Evolutionary conservation across 805 yeast genomes (phyloP).

Genomic region (Brettanomyces sp.): DNA sequence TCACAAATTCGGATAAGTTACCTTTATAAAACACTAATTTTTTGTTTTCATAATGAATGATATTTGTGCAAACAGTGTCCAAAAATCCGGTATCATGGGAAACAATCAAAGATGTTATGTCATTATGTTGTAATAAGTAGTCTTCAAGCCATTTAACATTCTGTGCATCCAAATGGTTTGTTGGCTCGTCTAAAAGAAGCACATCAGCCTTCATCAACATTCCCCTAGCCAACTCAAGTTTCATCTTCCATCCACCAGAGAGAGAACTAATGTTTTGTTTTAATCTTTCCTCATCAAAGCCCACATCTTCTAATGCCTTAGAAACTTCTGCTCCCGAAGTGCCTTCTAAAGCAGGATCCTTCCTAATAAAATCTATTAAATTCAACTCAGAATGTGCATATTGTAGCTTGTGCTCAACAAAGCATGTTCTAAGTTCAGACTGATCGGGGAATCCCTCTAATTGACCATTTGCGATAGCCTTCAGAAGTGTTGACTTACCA

Average conservation of each 20-base stretch:
- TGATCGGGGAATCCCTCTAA: conserved; percentile 95
- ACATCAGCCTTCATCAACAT: conserved; percentile 97
- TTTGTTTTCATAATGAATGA: conserved; percentile 92
- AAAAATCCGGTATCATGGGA: conserved; percentile 97
- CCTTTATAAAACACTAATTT: conserved; percentile 94
- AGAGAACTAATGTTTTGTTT: conserved; percentile 86
- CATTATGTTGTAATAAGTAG: conserved; percentile 70
- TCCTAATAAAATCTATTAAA: conserved; percentile 76
- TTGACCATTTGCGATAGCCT: conserved; percentile 94
- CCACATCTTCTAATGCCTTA: conserved; percentile 71
- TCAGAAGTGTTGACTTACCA: conserved; percentile 95
- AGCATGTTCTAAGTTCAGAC: conserved; percentile 80
- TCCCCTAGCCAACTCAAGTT: conserved; percentile 95
- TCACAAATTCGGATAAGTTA: conserved; percentile 85
- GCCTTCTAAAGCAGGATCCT: conserved; percentile 69
- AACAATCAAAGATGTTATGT: conserved; percentile 89
- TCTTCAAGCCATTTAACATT: conserved; percentile 93
- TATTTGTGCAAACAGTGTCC: conserved; percentile 93
- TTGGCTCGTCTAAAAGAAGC: conserved; percentile 91
- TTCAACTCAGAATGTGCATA: conserved; percentile 91
- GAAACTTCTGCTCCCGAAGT: conserved; percentile 67
- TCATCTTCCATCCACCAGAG: conserved; percentile 99
- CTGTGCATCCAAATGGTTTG: conserved; percentile 91
- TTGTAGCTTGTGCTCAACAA: conserved; percentile 94
- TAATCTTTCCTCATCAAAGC: conserved; percentile 85